Evolutionary conservation across 371 early-diverging fungal species (phyloP), one percentile per base, ranked within the genome.

Genomic region (Fennellomyces sp.): DNA sequence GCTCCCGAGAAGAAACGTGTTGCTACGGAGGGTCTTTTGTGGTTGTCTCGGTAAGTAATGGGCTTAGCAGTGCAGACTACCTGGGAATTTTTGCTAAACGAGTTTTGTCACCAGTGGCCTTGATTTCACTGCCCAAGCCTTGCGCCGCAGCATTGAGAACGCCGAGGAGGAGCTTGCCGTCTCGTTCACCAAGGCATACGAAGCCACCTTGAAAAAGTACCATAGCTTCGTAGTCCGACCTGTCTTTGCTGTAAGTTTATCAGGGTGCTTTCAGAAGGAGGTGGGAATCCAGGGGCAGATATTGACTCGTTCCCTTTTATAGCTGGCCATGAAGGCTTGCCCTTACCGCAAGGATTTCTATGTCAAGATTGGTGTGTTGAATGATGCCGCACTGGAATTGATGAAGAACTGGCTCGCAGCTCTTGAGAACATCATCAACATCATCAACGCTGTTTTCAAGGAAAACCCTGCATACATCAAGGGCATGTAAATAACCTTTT

Each of bases 321-420:
- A 91, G 91, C 65, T 94, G 58, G 97, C 97, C 3, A 97, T 97
- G 97, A 90, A 87, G 66, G 94, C 95, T 4, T 94, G 95, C 73
- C 97, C 98, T 35, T 87, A 87, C 70, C 90, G 96, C 64, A 82
- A 79, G 51, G 91, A 90, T 64, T 97, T 97, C 72, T 97, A 95
- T 69, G 75, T 73, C 17, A 92, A 89, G 72, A 78, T 97, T 30
- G 91, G 91, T 19, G 82, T 78, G n/a, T 83, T 84, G 64, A 73
- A 78, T 48, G 79, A 70, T 25, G 75, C 71, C 45, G 84, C 89
- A 21, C 30, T 80, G 33, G 68, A 65, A 23, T 70, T 83, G 21
- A 83, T 94, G 73, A 71, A 78, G 25, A 64, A 64, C 29, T 97
- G 94, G 92, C 73, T 94, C 26, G 63, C 47, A 1, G 92, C 91